These are phyloP conservation scores for Cardamine resedifolia DNA, from an alignment of 345 rosid genomes.

Conservation along the genomic window DNA sequence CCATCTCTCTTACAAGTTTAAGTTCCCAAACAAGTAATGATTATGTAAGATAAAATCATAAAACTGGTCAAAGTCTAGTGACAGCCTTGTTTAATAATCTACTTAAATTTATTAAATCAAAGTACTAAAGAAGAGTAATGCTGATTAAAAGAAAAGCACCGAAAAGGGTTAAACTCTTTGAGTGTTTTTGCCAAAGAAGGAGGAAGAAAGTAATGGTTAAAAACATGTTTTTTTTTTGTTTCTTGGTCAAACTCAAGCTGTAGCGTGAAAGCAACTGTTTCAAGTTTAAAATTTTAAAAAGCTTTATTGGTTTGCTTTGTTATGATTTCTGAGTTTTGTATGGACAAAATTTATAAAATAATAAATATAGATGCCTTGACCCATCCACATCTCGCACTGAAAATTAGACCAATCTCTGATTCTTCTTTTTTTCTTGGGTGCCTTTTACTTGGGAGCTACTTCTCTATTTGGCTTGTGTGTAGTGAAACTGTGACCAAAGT, in stretches of 20 bases:
- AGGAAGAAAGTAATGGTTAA: not conserved
- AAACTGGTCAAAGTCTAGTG: conserved; percentile 27
- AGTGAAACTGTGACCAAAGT: conserved; percentile 23
- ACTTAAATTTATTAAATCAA: not conserved
- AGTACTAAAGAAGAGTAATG: not conserved
- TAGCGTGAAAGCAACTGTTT: conserved; percentile 19
- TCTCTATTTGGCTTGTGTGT: conserved; percentile 19
- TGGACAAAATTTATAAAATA: not conserved
- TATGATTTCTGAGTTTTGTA: conserved; percentile 26
- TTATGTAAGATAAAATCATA: conserved; percentile 15
- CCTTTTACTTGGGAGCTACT: conserved; percentile 24
- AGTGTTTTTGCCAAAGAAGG: conserved; percentile 15
- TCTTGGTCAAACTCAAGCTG: conserved; percentile 33
- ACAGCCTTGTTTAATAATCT: conserved; percentile 27
- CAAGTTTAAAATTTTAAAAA: not conserved
- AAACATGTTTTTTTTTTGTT: not conserved
- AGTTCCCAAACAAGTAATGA: conserved; percentile 29
- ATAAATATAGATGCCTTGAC: conserved; percentile 46
- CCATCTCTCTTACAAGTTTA: conserved; percentile 29
- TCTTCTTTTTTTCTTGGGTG: conserved; percentile 14
- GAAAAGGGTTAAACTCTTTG: conserved; percentile 29
- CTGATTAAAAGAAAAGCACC: conserved; percentile 12
- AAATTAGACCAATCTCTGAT: conserved; percentile 51
- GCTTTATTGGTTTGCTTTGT: not conserved
- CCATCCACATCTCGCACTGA: conserved; percentile 77